Percentiles rank a stretch among this genome's conserved stretches.
These are phyloP conservation scores for Mucor indicus DNA, from an alignment of 371 early-diverging fungal species.

Conservation along the genomic window DNA sequence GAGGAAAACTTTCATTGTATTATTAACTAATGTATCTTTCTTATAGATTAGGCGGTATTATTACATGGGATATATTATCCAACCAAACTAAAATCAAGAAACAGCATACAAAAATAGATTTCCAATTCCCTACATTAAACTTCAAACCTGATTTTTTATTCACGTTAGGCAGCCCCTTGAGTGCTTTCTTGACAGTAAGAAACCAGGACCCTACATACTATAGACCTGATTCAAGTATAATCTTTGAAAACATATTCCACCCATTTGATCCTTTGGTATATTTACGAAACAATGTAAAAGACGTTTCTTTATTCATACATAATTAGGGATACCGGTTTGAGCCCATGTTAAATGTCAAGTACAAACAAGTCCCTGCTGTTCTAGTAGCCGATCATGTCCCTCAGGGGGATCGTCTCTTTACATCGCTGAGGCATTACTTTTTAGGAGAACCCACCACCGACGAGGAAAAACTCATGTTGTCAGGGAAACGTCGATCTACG, in stretches of 20 bases:
- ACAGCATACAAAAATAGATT: slow-evolving; percentile 26
- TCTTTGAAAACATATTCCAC: slow-evolving; percentile 62
- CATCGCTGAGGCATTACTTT: not conserved
- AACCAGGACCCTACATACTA: slow-evolving; percentile 50
- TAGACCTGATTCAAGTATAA: slow-evolving; percentile 44
- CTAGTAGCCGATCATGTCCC: slow-evolving; percentile 20
- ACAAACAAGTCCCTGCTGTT: slow-evolving; percentile 40
- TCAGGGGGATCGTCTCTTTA: not conserved
- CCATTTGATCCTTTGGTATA: slow-evolving; percentile 60
- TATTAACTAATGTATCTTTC: not conserved
- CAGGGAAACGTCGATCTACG: no score
- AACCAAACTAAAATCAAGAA: slow-evolving; percentile 21
- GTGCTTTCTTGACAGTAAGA: slow-evolving; percentile 58
- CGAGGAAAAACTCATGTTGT: not conserved
- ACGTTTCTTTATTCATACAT: not conserved
- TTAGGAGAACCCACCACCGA: not conserved
- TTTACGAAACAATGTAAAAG: not conserved
- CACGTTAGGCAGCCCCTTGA: slow-evolving; percentile 57
- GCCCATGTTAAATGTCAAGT: slow-evolving; percentile 29
- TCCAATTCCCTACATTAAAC: slow-evolving; percentile 42
- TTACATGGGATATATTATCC: slow-evolving; percentile 58
- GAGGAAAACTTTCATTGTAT: not conserved
- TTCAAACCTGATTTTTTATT: slow-evolving; percentile 57
- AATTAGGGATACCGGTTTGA: slow-evolving; percentile 50
- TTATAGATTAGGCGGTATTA: slow-evolving; percentile 54